Percentiles rank a stretch among this genome's conserved stretches.
phyloP scores from a whole-genome alignment of 768 basidiomycete genomes.

The Auricularia heimuer region DNA sequence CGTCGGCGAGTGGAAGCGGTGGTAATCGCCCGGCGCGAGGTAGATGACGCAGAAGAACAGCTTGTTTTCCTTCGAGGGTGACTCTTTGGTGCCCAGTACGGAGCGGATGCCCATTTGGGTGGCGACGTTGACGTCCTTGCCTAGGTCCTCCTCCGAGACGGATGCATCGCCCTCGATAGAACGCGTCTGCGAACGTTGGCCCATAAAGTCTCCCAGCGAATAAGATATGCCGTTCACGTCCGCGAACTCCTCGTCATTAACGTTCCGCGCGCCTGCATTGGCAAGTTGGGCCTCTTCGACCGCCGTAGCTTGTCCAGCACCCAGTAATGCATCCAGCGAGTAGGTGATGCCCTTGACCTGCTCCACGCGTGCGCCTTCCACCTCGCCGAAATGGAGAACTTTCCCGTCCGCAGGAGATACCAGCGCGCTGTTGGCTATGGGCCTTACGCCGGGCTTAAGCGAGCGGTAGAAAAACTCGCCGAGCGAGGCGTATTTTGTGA shows the following conservation, averaged over 20 bases:
- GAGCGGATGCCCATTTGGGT: conserved; percentile 50
- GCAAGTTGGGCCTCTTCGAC: conserved; percentile 25
- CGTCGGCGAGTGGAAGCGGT: conserved; percentile 92
- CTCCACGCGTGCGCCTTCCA: conserved; percentile 71
- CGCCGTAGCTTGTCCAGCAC: conserved; percentile 45
- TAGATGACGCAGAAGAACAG: conserved; percentile 94
- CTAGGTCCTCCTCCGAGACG: conserved; percentile 38
- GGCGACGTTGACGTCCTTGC: conserved; percentile 63
- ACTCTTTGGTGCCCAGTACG: conserved; percentile 1
- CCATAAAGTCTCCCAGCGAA: conserved; percentile 82
- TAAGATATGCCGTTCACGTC: conserved; percentile 97
- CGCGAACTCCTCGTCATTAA: conserved; percentile 86
- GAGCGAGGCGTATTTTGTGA: conserved; percentile 72
- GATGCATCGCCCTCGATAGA: conserved; percentile 13
- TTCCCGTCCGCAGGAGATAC: conserved; percentile 89
- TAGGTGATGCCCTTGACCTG: conserved; percentile 98
- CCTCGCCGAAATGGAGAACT: conserved; percentile 84
- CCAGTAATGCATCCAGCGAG: conserved; percentile 87
- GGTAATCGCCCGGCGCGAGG: conserved; percentile 97
- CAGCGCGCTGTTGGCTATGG: conserved; percentile 64
- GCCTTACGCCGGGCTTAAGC: conserved; percentile 71
- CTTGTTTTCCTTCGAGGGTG: conserved; percentile 33
- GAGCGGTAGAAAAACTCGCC: conserved; percentile 93
- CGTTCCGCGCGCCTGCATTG: conserved; percentile 46
- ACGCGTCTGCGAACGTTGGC: conserved; percentile 20